Base-by-base conservation (phyloP, 1,284 basidiomycete species). In the Peniophora sp. region DNA sequence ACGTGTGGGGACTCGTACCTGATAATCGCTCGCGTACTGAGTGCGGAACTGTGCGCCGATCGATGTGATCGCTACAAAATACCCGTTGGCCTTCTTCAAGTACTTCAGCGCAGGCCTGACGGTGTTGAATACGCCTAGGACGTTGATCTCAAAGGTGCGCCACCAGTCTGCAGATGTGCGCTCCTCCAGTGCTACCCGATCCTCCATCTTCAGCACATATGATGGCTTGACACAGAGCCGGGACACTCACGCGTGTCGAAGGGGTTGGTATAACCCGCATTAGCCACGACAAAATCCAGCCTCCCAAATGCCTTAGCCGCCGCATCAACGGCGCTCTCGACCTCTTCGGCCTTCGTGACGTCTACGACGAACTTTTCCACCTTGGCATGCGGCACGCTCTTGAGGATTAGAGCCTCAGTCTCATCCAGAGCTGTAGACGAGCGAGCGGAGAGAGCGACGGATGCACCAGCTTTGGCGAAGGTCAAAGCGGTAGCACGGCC, bases 281-380 rank as follows among this genome's bases (percentile, higher is more conserved):
- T 54, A 22, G 47, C 49, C 22, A 55, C 42, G 22, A 52, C 54
- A 12, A 55, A 22, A 41, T 55, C 54, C 23, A 55, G 41, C 22
- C 36, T 51, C 3, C 54, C 54, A 34, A 54, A 54, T 24, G 15
- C 35, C 39, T 45, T 32, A 8, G 54, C 52, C 3, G 54, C 45
- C 15, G 35, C 54, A 9, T 41, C 39, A n/a, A 55, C 52, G 15
- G 34, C 52, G 11, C 22, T 37, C 36, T 51, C 23, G 3, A 47
- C 52, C 17, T 48, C 42, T 12, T 48, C 35, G 3, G 27, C 34
- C 18, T 45, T 22, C 24, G 36, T 39, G 11, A 55, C 44, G 18
- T 51, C 39, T 36, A 41, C 39, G 39, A 22, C 39, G 8, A 8
- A 17, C n/a, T 17, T 22, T 15, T 17, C 15, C 39, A 22, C 39